Percentiles rank a stretch among this genome's conserved stretches.
phyloP scores from a whole-genome alignment of 2,329 filamentous ascomycete species.

The Apiospora marii region DNA sequence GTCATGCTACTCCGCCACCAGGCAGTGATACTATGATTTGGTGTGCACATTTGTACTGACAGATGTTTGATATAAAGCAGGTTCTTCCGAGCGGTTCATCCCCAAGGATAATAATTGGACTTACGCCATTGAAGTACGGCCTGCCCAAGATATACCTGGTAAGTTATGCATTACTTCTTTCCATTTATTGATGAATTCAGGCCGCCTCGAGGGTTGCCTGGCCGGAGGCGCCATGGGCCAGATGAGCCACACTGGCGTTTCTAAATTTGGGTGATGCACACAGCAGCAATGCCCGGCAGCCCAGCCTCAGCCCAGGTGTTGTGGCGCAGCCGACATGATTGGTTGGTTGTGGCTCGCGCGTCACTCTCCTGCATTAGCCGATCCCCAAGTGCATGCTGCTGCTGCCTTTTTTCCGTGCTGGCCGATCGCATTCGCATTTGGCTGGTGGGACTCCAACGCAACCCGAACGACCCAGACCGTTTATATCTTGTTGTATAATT shows the following conservation, averaged over 20 bases:
- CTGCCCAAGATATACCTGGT: conserved; percentile 32
- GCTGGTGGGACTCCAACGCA: conserved; percentile 5
- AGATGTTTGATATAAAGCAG: conserved; percentile 4
- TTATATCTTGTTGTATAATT: conserved; percentile 21
- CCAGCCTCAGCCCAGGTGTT: conserved; percentile 11
- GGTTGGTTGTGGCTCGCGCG: conserved; percentile 18
- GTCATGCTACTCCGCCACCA: conserved; percentile 11
- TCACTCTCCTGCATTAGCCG: conserved; percentile 7
- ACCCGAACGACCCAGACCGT: background rate
- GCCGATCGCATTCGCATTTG: conserved; percentile 9
- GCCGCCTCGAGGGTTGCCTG: conserved; percentile 22
- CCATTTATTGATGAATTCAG: conserved; percentile 21
- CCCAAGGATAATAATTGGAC: conserved; percentile 32
- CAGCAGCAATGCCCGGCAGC: conserved; percentile 12
- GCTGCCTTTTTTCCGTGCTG: conserved; percentile 13
- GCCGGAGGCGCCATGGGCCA: conserved; percentile 1
- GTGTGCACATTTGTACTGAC: background rate
- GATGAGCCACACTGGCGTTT: conserved; percentile 21
- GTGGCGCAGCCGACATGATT: conserved; percentile 7
- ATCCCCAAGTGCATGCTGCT: conserved; percentile 4
- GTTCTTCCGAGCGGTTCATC: background rate
- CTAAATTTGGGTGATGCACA: background rate
- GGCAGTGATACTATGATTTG: background rate
- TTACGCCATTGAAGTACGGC: conserved; percentile 40
- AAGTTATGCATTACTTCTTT: conserved; percentile 28